phyloP scores from a whole-genome alignment of 257 asterid genomes.

The Solanum chmielewskii region DNA sequence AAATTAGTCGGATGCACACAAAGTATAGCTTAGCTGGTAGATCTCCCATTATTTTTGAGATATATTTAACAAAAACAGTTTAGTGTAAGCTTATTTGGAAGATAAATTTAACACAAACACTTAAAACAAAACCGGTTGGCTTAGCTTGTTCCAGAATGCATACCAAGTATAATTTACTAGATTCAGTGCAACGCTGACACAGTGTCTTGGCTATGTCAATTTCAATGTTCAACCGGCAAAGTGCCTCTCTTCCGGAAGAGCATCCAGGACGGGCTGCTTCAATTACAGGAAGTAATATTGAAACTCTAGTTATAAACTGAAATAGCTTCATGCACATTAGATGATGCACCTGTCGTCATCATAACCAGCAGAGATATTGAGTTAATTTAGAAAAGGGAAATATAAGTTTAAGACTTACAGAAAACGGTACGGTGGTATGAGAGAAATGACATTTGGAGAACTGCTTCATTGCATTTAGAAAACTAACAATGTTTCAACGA shows the following conservation, averaged over 20 bases:
- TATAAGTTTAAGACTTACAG: not conserved
- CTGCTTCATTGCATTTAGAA: not conserved
- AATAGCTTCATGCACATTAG: conserved; percentile 54
- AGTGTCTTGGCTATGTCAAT: conserved; percentile 51
- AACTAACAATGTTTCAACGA: not conserved
- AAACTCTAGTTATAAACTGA: conserved; percentile 26
- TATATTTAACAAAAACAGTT: not conserved
- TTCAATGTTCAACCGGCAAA: conserved; percentile 48
- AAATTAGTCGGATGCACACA: not conserved
- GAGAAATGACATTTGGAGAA: not conserved
- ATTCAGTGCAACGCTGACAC: conserved; percentile 56
- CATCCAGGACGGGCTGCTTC: conserved; percentile 83
- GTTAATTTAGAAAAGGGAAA: not conserved
- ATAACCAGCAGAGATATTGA: not conserved
- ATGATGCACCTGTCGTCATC: conserved; percentile 63
- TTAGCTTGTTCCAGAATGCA: conserved; percentile 2
- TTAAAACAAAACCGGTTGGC: not conserved
- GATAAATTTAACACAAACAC: not conserved
- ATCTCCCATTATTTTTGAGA: not conserved
- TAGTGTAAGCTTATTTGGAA: not conserved
- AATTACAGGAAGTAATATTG: conserved; percentile 42
- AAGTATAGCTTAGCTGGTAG: not conserved
- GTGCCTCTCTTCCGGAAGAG: conserved; percentile 70
- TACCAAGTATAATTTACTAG: conserved; percentile 92
- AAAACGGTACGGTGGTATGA: not conserved